phyloP scores from a whole-genome alignment of 257 asterid species.

The Solanum virginianum region DNA sequence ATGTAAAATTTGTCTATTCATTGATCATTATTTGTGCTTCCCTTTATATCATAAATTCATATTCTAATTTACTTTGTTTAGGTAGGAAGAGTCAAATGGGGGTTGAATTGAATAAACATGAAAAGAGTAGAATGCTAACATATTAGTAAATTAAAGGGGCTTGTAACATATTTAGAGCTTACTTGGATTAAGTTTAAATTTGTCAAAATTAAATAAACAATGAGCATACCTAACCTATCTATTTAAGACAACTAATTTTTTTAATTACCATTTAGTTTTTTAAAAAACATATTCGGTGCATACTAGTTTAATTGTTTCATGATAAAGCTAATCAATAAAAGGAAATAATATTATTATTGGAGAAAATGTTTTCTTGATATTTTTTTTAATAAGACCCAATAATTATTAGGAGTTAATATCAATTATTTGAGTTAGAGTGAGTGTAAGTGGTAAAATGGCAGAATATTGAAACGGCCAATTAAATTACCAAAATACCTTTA shows the following conservation, averaged over 20 bases:
- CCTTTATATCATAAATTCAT: background rate
- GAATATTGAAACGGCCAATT: no score
- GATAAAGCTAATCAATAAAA: background rate
- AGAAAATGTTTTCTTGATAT: background rate
- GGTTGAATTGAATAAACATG: background rate
- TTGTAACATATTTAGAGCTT: background rate
- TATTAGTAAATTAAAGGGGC: background rate
- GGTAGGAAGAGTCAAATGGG: background rate
- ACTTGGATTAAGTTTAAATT: background rate
- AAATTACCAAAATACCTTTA: no score
- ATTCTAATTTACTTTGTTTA: background rate
- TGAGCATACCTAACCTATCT: background rate
- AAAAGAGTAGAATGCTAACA: background rate
- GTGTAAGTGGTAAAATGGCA: no score
- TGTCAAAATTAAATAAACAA: background rate
- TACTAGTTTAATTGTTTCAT: background rate
- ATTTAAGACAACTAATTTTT: background rate
- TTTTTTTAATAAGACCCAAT: background rate
- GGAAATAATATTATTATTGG: background rate
- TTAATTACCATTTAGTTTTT: background rate
- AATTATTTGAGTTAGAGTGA: background rate
- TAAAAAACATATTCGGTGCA: background rate
- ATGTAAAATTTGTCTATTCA: background rate
- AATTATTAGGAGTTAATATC: background rate
- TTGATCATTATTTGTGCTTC: background rate